phyloP scores from a whole-genome alignment of 768 basidiomycete genomes.

The Mycena rebaudengoi region DNA sequence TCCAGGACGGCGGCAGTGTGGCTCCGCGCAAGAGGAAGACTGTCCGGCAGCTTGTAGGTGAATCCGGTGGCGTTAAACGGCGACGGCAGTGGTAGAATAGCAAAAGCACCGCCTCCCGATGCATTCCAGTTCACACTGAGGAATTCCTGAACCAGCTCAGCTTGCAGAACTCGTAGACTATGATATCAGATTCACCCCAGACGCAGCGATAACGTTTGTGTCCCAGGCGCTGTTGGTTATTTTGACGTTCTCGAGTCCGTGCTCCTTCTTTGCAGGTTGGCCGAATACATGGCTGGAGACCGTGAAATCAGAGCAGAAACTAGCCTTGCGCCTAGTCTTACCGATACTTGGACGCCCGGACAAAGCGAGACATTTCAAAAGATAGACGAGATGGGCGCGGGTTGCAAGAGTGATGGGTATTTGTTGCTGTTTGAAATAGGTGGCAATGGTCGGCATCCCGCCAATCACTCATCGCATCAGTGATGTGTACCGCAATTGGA shows the following conservation, averaged over 20 bases:
- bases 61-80: slow-evolving; percentile 67
- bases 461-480: no score
- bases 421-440: no score
- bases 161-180: slow-evolving; percentile 12
- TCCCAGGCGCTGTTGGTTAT: slow-evolving; percentile 94
- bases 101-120: slow-evolving; percentile 93
- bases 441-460: no score
- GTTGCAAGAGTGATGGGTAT: slow-evolving; percentile 10
- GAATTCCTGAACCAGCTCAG: slow-evolving; percentile 63
- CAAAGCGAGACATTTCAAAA: slow-evolving; percentile 80
- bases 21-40: slow-evolving; percentile 89
- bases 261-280: slow-evolving; percentile 85
- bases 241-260: slow-evolving; percentile 83
- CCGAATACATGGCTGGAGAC: slow-evolving; percentile 87
- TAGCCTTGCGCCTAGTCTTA: slow-evolving; percentile 42
- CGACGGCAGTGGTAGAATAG: slow-evolving; percentile 87
- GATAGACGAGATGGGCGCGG: not conserved
- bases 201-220: slow-evolving; percentile 90
- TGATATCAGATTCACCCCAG: slow-evolving; percentile 57
- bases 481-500: no score
- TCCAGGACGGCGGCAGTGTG: slow-evolving; percentile 89
- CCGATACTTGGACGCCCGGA: slow-evolving; percentile 89
- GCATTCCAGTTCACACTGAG: slow-evolving; percentile 95
- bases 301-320: slow-evolving; percentile 11
- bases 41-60: slow-evolving; percentile 88